Evolutionary conservation across 1,284 basidiomycete species (phyloP).

Genomic region (Cryptococcus floricola): DNA sequence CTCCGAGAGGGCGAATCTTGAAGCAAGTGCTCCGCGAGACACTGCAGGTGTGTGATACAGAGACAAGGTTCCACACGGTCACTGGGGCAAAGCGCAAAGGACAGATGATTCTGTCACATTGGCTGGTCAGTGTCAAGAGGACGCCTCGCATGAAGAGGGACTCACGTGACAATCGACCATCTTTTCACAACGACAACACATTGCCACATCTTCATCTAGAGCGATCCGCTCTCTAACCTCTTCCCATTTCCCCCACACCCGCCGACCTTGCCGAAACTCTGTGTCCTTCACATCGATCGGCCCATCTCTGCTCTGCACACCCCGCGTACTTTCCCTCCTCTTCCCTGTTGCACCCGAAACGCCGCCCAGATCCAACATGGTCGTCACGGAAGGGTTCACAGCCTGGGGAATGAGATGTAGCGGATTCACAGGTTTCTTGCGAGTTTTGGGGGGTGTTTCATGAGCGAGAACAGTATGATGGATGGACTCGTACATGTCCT

Average conservation of each 20-base stretch:
- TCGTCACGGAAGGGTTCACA: constrained; percentile 57
- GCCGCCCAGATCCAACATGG: constrained; percentile 62
- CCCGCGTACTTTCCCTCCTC: constrained; percentile 54
- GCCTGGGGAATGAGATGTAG: constrained; percentile 17
- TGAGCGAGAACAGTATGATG: background rate
- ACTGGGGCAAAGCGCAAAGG: constrained; percentile 57
- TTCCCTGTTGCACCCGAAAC: constrained; percentile 63
- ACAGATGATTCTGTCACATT: constrained; percentile 57
- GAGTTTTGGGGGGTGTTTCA: background rate
- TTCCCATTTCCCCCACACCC: constrained; percentile 28
- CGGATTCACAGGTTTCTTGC: background rate
- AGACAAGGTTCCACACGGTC: constrained; percentile 23
- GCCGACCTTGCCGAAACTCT: constrained; percentile 46
- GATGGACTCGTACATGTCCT: constrained; percentile 16
- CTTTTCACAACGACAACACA: constrained; percentile 50
- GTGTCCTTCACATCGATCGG: constrained; percentile 65
- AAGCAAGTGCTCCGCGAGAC: constrained; percentile 63
- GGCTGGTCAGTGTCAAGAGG: background rate
- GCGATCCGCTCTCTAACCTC: background rate
- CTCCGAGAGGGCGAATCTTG: background rate
- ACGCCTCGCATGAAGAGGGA: constrained; percentile 38
- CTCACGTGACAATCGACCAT: constrained; percentile 52
- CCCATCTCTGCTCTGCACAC: constrained; percentile 24
- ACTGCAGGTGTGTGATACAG: constrained; percentile 62
- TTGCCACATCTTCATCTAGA: background rate